Evolutionary conservation across 805 yeast species (phyloP), one percentile per base, ranked within the genome.

Genomic region (Allodekkera sacchari): DNA sequence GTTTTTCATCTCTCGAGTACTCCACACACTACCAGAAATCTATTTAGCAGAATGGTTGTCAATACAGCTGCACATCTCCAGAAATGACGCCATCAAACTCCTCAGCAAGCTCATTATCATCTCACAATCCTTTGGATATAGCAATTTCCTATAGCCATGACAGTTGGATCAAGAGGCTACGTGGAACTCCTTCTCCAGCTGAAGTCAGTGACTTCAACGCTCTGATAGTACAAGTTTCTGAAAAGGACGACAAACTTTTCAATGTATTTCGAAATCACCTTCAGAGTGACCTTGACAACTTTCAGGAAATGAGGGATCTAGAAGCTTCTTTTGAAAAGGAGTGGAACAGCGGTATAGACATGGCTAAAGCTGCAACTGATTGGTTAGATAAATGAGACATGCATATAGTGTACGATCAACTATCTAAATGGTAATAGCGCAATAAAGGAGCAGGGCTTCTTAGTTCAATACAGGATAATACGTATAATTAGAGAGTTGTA

Each of bases 241-340:
- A 30, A 16, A 30, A 18, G 12, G 33, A 30, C 21, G 17, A 11
- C 9, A 30, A 18, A 16, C 28, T 30, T 7, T 30, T 30, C 15
- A 24, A 11, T 5, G n/a, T n/a, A n/a, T 24, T 30, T 24, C n/a
- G 19, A 18, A 14, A n/a, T 7, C 25, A 30, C 15, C 12, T 30
- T 9, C 17, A 19, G 15, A 23, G 10, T 8, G 33, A 30, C 23
- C 23, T 30, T 7, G 16, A 23, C 24, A 23, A 16, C 12, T 10
- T 12, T 15, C 16, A 24, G 11, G 28, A 18, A 18, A 10, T 30
- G 24, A 16, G 16, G 10, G 22, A 30, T 3, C 10, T 23, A 6
- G 14, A 23, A 5, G 24, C 10, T 14, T 12, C 11, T 5, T 13
- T 13, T 10, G 21, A 12, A 1, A 8, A 16, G 23, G 24, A 25